Percentiles rank a stretch among this genome's conserved stretches.
Conservation (phyloP, 2,329 filamentous ascomycete species). For the Fusarium verticillioides region DNA sequence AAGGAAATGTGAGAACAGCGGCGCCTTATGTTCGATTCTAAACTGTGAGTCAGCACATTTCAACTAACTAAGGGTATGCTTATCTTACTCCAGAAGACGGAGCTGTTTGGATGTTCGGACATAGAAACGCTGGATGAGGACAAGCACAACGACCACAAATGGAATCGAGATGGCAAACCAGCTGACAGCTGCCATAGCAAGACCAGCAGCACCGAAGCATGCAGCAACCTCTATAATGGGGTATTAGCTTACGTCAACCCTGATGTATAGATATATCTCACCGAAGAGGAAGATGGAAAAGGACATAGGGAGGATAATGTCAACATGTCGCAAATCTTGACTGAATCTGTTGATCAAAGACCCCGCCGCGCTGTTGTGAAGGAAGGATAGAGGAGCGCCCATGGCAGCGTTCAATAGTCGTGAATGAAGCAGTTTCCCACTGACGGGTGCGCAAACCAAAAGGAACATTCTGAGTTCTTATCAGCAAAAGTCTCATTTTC, state of each 20-base stretch:
- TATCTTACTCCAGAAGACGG: constrained; percentile 58
- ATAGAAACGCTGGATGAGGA: constrained; percentile 62
- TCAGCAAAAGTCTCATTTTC: constrained; percentile 3
- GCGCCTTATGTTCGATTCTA: constrained; percentile 49
- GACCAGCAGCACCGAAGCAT: constrained; percentile 56
- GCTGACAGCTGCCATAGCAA: constrained; percentile 56
- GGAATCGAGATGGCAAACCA: constrained; percentile 60
- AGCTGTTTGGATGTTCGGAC: constrained; percentile 66
- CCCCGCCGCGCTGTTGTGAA: constrained; percentile 44
- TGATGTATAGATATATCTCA: not conserved
- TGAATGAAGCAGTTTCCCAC: constrained; percentile 41
- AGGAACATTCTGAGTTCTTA: constrained; percentile 35
- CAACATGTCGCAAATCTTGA: constrained; percentile 56
- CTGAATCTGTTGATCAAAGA: constrained; percentile 52
- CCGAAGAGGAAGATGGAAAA: constrained; percentile 44
- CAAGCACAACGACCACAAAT: constrained; percentile 54
- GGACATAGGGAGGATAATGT: constrained; percentile 51
- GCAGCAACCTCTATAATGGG: constrained; percentile 40
- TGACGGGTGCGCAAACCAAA: constrained; percentile 42
- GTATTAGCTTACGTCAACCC: not conserved
- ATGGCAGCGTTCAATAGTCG: constrained; percentile 43
- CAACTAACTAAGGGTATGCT: not conserved
- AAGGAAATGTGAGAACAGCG: constrained; percentile 49
- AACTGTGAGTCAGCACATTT: not conserved
- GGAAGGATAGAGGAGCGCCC: constrained; percentile 43